Conservation (phyloP, 164 flowering plant species). For the Dillenia turbinata region DNA sequence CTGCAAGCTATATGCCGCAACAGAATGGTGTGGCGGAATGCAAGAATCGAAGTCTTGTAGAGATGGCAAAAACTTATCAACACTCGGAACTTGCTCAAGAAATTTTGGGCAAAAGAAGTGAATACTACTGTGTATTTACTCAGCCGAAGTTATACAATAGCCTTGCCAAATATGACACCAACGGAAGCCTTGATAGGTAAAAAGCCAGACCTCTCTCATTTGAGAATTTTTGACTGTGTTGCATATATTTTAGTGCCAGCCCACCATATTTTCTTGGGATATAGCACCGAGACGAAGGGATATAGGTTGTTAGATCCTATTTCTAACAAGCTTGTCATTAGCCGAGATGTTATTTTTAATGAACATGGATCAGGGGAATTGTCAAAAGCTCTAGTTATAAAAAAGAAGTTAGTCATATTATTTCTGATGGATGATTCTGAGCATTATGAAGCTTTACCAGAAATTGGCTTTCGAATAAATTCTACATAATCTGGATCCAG, state of each 20-base stretch:
- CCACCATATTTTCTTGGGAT: conserved; percentile 2
- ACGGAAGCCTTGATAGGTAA: neutral
- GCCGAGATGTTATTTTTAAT: conserved; percentile 1
- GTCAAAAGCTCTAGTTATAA: too few relatives aligned
- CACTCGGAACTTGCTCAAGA: neutral
- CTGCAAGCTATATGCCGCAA: neutral
- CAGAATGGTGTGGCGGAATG: conserved; percentile 4
- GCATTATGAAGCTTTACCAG: too few relatives aligned
- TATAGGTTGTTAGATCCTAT: neutral
- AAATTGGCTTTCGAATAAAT: too few relatives aligned
- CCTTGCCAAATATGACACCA: neutral
- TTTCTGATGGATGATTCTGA: too few relatives aligned
- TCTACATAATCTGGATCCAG: too few relatives aligned
- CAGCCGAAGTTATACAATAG: neutral
- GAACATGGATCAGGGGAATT: neutral
- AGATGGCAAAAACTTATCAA: conserved; percentile 5
- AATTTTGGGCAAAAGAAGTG: conserved; percentile 1
- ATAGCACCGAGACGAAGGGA: conserved; percentile 1
- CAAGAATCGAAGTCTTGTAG: conserved; percentile 5
- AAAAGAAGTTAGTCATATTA: too few relatives aligned
- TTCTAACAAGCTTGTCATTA: neutral
- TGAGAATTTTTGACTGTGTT: conserved; percentile 1
- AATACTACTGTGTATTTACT: neutral
- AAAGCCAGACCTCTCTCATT: neutral
- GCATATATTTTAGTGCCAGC: neutral